Conservation (phyloP, 331 rosid genomes). For the Acacia pycnantha region DNA sequence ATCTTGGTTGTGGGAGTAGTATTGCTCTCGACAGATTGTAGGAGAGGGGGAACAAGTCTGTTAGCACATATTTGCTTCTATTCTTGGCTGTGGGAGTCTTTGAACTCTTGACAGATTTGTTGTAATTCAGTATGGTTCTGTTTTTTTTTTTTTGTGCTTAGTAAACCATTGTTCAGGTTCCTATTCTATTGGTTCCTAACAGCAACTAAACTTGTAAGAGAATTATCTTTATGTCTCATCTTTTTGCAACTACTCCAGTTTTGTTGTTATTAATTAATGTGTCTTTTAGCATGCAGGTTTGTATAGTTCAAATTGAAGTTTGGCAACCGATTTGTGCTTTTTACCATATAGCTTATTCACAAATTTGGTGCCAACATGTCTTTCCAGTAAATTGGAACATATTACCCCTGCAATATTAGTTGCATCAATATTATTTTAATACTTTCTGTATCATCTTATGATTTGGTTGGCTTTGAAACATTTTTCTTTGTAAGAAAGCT, state of each 20-base stretch:
- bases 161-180: too few species aligned
- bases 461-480: background rate
- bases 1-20: too few species aligned
- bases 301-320: background rate
- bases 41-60: too few species aligned
- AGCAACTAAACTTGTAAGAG: background rate
- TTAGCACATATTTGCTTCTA: too few species aligned
- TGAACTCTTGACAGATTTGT: too few species aligned
- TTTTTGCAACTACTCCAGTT: background rate
- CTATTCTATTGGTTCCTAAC: too few species aligned
- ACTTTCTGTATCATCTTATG: constrained; percentile 8
- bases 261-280: background rate
- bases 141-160: too few species aligned
- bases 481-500: background rate
- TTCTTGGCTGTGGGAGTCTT: too few species aligned
- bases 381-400: constrained; percentile 4
- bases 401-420: background rate
- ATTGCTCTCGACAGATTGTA: too few species aligned
- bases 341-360: background rate
- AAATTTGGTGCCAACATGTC: background rate
- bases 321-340: background rate
- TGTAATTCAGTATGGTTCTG: too few species aligned
- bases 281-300: background rate
- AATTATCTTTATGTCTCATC: background rate
- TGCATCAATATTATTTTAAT: background rate